A percentile compares a stretch with the other conserved stretches of the same genome.
These are phyloP conservation scores for Candida hungchunana DNA, from an alignment of 805 yeast genomes.

Conservation along the genomic window DNA sequence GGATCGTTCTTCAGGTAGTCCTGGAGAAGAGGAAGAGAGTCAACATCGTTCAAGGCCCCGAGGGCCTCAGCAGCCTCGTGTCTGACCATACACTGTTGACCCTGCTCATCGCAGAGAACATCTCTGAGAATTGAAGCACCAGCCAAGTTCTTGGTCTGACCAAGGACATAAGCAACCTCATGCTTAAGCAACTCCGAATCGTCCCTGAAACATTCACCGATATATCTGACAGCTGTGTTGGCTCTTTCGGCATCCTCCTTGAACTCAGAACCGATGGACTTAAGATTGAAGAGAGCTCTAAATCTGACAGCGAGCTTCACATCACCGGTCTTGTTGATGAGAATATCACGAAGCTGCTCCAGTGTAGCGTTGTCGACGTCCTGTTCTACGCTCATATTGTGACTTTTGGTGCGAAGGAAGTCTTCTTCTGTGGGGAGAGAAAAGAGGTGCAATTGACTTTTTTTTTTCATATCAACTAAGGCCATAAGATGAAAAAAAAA, in stretches of 20 bases:
- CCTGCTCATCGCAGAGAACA: constrained; percentile 55
- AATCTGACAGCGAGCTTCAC: constrained; percentile 81
- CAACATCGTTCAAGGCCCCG: constrained; percentile 88
- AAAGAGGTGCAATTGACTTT: constrained; percentile 5
- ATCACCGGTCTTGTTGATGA: constrained; percentile 61
- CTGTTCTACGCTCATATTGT: constrained; percentile 10
- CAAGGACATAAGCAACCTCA: constrained; percentile 95
- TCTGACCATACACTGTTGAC: constrained; percentile 93
- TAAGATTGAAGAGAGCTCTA: constrained; percentile 89
- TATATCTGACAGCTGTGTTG: constrained; percentile 67
- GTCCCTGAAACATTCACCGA: constrained; percentile 81
- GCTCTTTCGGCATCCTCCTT: constrained; percentile 49
- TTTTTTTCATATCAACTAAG: constrained; percentile 3
- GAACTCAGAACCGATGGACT: constrained; percentile 78
- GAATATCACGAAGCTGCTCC: constrained; percentile 69
- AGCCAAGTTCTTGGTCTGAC: constrained; percentile 82
- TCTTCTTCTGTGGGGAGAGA: constrained; percentile 1
- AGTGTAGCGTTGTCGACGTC: constrained; percentile 32
- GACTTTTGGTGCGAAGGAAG: neutral
- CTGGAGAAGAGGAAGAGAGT: constrained; percentile 61
- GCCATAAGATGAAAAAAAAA: constrained; percentile 1
- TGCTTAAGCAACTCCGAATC: constrained; percentile 86
- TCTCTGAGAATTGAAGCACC: constrained; percentile 74
- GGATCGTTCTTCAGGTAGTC: constrained; percentile 71
- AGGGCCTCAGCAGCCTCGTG: constrained; percentile 99